Evolutionary conservation across 805 yeast species (phyloP).

Genomic region (Nakazawaea sp.): DNA sequence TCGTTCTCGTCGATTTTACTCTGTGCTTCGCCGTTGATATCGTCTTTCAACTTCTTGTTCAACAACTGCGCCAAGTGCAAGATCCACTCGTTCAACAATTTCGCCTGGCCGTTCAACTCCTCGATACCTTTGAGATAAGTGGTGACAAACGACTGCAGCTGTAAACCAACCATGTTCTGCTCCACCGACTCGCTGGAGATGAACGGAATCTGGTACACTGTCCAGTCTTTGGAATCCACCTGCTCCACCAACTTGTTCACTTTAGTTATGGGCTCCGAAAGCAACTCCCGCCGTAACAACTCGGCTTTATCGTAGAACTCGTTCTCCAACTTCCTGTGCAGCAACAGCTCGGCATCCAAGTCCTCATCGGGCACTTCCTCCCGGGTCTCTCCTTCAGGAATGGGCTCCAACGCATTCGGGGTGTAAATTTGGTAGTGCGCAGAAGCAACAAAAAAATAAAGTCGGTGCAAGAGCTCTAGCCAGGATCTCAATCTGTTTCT

Average conservation of each 20-base stretch:
- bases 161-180: conserved; percentile 13
- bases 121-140: conserved; percentile 17
- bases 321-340: conserved; percentile 40
- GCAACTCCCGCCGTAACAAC: conserved; percentile 41
- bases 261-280: conserved; percentile 34
- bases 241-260: conserved; percentile 19
- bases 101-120: conserved; percentile 46
- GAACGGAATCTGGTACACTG: not conserved
- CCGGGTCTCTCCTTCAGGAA: conserved; percentile 16
- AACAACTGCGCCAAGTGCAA: conserved; percentile 34
- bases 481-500: conserved; percentile 35
- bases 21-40: conserved; percentile 15
- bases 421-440: conserved; percentile 53
- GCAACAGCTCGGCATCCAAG: conserved; percentile 17
- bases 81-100: conserved; percentile 45
- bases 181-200: not conserved
- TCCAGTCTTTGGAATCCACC: not conserved
- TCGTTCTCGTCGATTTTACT: conserved; percentile 61
- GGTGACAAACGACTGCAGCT: conserved; percentile 18
- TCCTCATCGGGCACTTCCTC: conserved; percentile 14
- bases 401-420: conserved; percentile 17
- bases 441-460: conserved; percentile 72
- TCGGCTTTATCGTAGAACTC: conserved; percentile 58
- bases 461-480: conserved; percentile 64
- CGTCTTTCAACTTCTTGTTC: conserved; percentile 33